Evolutionary conservation across 1,284 basidiomycete genomes (phyloP).

Genomic region (Puccinia coronata): DNA sequence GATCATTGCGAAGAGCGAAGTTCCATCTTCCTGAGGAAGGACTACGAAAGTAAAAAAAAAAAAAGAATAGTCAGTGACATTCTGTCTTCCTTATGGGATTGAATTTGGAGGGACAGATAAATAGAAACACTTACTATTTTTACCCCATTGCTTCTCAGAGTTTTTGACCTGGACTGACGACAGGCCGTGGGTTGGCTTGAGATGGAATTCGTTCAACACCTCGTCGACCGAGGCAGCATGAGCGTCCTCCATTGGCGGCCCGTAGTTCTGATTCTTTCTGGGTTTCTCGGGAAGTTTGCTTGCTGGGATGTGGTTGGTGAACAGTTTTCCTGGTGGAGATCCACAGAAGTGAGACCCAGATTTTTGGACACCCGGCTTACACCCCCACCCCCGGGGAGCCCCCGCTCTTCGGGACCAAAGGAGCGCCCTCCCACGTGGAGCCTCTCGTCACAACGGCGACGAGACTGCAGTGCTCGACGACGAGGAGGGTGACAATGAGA

Average conservation of each 20-base stretch:
- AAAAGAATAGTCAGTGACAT: not conserved
- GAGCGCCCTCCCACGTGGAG: too few species aligned
- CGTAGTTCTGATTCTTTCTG: not conserved
- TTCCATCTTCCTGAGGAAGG: constrained; percentile 67
- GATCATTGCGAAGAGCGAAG: constrained; percentile 88
- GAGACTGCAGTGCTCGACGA: too few species aligned
- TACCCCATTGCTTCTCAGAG: constrained; percentile 66
- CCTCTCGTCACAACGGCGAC: too few species aligned
- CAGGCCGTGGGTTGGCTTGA: constrained; percentile 51
- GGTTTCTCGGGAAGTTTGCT: not conserved
- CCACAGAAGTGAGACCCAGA: too few species aligned
- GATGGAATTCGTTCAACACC: constrained; percentile 51
- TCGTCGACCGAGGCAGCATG: constrained; percentile 51
- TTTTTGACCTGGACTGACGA: constrained; percentile 49
- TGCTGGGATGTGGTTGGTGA: too few species aligned
- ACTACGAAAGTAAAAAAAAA: constrained; percentile 67
- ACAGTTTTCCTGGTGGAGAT: too few species aligned
- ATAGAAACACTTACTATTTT: constrained; percentile 68
- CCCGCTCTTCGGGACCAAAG: too few species aligned
- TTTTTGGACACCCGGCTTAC: too few species aligned
- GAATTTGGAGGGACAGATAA: not conserved
- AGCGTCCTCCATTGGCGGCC: constrained; percentile 51
- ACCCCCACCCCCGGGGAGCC: too few species aligned
- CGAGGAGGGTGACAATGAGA: too few species aligned
- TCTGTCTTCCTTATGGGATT: not conserved